Evolutionary conservation across 768 basidiomycete species (phyloP), one percentile per base, ranked within the genome.

Genomic region (Collybia nuda): DNA sequence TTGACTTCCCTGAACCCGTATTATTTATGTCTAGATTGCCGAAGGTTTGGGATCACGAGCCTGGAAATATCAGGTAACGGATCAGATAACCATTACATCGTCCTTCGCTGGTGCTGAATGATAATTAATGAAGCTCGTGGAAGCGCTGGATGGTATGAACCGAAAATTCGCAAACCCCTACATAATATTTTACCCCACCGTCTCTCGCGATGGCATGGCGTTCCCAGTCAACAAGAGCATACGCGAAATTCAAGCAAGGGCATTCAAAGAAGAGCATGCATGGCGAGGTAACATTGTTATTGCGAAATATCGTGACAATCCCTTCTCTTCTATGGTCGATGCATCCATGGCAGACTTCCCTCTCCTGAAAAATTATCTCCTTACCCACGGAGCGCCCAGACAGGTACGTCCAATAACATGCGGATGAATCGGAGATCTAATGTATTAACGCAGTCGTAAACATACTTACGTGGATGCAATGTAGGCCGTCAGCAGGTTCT

Each of bases 321-420:
- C 80, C 0, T 82, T 80, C 60, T 67, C 72, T 5, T 75, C 74
- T 5, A 80, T 91, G 80, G 80, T 83, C 18, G 76, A 90, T 61
- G 82, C 81, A 19, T 82, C 86, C n/a, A 90, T 90, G 79, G 84
- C 89, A 32, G 90, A 91, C 61, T 92, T 90, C 56, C 86, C 90
- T 2, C 80, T 92, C 54, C 66, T 92, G 53, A 85, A 88, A 63
- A 92, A 92, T 64, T 90, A 84, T 64, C 79, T 92, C 49, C 70
- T 82, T 59, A 86, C 81, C 37, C 85, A 87, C 61, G 77, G 76
- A 24, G 77, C 78, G 11, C 81, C 84, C 56, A 63, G 68, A 65
- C 70, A 72, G 59, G 70, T 70, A 48, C 19, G 28, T 54, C 14
- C 9, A 32, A 32, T 3, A 14, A 32, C 14, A 32, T 32, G 32